These are phyloP conservation scores for Colletotrichum falcatum DNA, from an alignment of 2,329 filamentous ascomycete genomes.

Conservation along the genomic window DNA sequence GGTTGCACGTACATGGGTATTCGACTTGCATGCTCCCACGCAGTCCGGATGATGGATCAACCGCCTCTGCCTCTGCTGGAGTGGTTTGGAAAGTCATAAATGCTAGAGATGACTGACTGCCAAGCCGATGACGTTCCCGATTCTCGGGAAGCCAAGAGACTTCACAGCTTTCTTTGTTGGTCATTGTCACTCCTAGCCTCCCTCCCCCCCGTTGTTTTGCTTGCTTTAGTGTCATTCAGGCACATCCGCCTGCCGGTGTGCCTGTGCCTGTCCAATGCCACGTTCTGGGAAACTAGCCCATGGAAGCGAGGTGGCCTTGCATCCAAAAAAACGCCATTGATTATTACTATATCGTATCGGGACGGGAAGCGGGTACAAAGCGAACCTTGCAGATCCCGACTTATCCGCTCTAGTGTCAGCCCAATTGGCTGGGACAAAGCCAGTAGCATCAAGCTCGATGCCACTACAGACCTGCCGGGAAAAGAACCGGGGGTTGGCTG, in stretches of 20 bases:
- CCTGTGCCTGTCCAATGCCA: background rate
- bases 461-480: background rate
- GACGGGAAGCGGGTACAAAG: background rate
- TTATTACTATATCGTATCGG: too few species aligned
- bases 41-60: background rate
- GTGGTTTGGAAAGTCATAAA: too few species aligned
- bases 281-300: background rate
- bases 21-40: background rate
- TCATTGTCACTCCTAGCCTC: background rate
- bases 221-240: background rate
- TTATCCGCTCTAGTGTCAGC: conserved; percentile 20
- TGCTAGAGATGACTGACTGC: background rate
- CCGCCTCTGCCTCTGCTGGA: background rate
- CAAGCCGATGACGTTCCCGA: background rate
- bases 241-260: background rate
- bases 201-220: too few species aligned
- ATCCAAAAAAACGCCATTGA: background rate
- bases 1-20: too few species aligned
- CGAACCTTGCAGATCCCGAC: background rate
- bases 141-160: background rate
- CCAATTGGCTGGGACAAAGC: conserved; percentile 13
- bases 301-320: background rate
- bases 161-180: background rate
- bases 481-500: background rate
- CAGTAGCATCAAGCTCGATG: background rate